Percentiles rank a stretch among this genome's conserved stretches.
Evolutionary conservation across 2,329 filamentous ascomycete genomes (phyloP).

Genomic region (Tolypocladium endophyticum): DNA sequence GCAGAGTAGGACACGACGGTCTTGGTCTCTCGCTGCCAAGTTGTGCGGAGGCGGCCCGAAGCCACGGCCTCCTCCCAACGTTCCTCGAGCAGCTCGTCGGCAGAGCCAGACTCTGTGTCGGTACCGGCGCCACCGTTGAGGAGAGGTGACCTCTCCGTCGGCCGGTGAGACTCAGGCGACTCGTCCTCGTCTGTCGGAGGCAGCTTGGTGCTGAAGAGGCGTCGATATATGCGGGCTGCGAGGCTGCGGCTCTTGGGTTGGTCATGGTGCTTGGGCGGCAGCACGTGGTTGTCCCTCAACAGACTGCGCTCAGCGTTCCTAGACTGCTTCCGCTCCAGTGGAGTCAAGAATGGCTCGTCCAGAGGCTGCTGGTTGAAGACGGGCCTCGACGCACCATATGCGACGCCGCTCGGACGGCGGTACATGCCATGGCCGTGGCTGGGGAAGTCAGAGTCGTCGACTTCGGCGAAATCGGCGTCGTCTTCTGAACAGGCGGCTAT

Average conservation of each 20-base stretch:
- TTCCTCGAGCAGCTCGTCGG: conserved; percentile 45
- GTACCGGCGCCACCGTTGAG: conserved; percentile 14
- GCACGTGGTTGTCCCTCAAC: conserved; percentile 53
- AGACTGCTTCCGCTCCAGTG: conserved; percentile 44
- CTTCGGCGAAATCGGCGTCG: conserved; percentile 26
- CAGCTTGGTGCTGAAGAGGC: conserved; percentile 47
- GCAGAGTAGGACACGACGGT: conserved; percentile 63
- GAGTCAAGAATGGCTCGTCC: conserved; percentile 38
- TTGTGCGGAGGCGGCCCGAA: conserved; percentile 73
- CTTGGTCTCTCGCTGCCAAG: conserved; percentile 82
- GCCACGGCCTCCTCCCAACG: conserved; percentile 82
- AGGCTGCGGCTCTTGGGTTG: conserved; percentile 21
- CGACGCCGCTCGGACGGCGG: conserved; percentile 66
- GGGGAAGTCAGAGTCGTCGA: conserved; percentile 24
- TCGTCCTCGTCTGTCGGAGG: conserved; percentile 27
- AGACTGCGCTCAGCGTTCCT: conserved; percentile 48
- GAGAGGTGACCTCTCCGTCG: conserved; percentile 30
- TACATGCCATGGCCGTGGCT: conserved; percentile 45
- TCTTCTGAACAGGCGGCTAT: conserved; percentile 53
- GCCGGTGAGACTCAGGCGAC: conserved; percentile 20
- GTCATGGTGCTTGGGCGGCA: conserved; percentile 47
- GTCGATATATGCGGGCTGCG: conserved; percentile 31
- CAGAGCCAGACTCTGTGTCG: conserved; percentile 33
- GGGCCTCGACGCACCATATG: conserved; percentile 59
- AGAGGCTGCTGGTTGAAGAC: conserved; percentile 49